These are phyloP conservation scores for Chernovozyma sophiae-reginae DNA, from an alignment of 1,139 yeast genomes.

Conservation along the genomic window DNA sequence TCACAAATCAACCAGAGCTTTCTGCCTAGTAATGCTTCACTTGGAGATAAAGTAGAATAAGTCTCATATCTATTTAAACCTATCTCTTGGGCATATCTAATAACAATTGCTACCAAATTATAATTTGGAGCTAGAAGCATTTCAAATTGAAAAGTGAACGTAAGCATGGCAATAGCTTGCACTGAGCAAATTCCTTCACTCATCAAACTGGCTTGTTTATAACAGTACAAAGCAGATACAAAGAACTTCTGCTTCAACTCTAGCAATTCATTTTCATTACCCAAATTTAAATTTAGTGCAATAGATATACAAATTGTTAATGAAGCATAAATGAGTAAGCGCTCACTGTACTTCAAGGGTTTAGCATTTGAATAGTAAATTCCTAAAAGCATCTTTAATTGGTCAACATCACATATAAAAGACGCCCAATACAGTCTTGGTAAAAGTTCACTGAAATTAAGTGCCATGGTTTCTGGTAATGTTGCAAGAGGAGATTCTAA, in stretches of 20 bases:
- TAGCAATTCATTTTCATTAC: neutral
- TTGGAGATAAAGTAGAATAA: conserved; percentile 29
- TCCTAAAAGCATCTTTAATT: conserved; percentile 11
- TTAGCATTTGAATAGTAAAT: conserved; percentile 12
- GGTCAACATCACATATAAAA: conserved; percentile 9
- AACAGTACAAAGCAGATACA: conserved; percentile 43
- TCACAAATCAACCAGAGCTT: conserved; percentile 57
- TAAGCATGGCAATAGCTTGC: conserved; percentile 45
- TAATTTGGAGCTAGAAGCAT: conserved; percentile 32
- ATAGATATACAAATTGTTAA: conserved; percentile 13
- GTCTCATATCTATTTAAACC: conserved; percentile 63
- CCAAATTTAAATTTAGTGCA: neutral
- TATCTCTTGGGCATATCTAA: conserved; percentile 57
- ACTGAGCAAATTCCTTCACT: conserved; percentile 51
- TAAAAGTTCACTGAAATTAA: conserved; percentile 17
- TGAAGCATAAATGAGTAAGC: conserved; percentile 15
- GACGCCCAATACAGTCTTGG: conserved; percentile 4
- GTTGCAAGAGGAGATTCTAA: conserved; percentile 24
- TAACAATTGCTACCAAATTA: conserved; percentile 46
- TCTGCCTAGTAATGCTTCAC: conserved; percentile 37
- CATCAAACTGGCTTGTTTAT: conserved; percentile 41
- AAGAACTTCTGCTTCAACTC: conserved; percentile 7
- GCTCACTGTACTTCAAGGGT: conserved; percentile 13
- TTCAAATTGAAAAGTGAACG: conserved; percentile 33
- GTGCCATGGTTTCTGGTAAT: conserved; percentile 22